Percentiles rank a stretch among this genome's conserved stretches.
phyloP scores from a whole-genome alignment of 352 stramenopile genomes.

The Pythium sukuiense region DNA sequence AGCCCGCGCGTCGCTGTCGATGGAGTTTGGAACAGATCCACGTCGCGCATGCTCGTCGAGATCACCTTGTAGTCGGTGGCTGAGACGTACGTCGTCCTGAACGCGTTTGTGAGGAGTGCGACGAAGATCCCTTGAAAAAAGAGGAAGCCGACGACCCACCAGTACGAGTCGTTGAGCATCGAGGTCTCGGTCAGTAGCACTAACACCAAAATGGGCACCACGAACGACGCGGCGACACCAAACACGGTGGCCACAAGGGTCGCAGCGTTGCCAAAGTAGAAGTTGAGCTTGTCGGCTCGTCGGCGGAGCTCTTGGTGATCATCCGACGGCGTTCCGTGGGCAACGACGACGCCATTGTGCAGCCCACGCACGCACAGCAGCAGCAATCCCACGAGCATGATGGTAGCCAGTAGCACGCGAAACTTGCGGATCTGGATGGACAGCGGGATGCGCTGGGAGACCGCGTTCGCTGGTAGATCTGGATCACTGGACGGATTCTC shows the following conservation, averaged over 20 bases:
- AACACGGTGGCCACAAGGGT: slow-evolving; percentile 41
- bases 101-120: slow-evolving; percentile 42
- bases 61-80: background rate
- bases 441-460: slow-evolving; percentile 17
- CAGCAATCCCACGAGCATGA: slow-evolving; percentile 9
- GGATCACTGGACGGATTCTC: background rate
- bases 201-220: slow-evolving; percentile 46
- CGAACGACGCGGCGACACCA: slow-evolving; percentile 35
- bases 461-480: background rate
- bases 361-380: background rate
- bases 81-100: slow-evolving; percentile 52
- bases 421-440: slow-evolving; percentile 22
- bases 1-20: background rate
- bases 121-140: slow-evolving; percentile 28
- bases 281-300: slow-evolving; percentile 40
- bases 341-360: slow-evolving; percentile 7
- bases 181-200: slow-evolving; percentile 38
- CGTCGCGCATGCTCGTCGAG: background rate
- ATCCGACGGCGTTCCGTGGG: background rate
- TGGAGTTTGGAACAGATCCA: slow-evolving; percentile 7
- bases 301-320: background rate
- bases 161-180: slow-evolving; percentile 45
- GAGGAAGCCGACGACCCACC: slow-evolving; percentile 34
- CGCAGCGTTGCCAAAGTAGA: slow-evolving; percentile 44
- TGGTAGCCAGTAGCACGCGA: slow-evolving; percentile 9